A percentile compares a stretch with the other conserved stretches of the same genome.
Evolutionary conservation across 1,284 basidiomycete genomes (phyloP).

Genomic region (Cystobasidiaceae sp.): DNA sequence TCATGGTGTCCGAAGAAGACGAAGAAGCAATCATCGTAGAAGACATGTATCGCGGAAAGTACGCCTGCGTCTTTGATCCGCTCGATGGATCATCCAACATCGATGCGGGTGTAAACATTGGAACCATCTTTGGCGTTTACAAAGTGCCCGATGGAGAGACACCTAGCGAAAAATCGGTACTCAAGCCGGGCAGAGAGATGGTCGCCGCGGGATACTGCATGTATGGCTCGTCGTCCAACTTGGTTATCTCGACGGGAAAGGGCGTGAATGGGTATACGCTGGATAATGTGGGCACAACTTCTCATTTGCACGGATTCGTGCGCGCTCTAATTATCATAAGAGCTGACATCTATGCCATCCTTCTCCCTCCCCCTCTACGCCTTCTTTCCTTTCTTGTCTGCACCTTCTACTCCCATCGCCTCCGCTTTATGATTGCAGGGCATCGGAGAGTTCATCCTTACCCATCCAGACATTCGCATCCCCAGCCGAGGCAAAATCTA

Average conservation of each 20-base stretch:
- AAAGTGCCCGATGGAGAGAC: conserved; percentile 68
- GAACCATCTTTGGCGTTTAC: conserved; percentile 99
- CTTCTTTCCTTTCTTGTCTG: not conserved
- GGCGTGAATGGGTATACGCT: conserved; percentile 99
- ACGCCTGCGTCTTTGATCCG: conserved; percentile 96
- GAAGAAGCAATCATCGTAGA: conserved; percentile 46
- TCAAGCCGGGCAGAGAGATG: conserved; percentile 93
- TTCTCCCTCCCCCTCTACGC: not conserved
- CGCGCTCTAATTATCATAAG: no score
- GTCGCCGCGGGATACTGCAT: conserved; percentile 72
- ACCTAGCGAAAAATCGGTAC: conserved; percentile 74
- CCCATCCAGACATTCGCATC: conserved; percentile 93
- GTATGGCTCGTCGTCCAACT: conserved; percentile 98
- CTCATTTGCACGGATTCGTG: not conserved
- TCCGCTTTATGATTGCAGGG: conserved; percentile 46
- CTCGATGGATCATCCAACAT: conserved; percentile 98
- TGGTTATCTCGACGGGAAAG: conserved; percentile 89
- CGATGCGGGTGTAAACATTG: conserved; percentile 99
- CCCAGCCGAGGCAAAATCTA: conserved; percentile 96
- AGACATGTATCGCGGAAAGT: conserved; percentile 56
- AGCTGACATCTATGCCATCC: no score
- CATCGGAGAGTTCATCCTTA: conserved; percentile 97
- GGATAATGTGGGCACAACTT: conserved; percentile 57
- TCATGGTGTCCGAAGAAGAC: conserved; percentile 79
- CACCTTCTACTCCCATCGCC: not conserved